Evolutionary conservation across 2,329 filamentous ascomycete species (phyloP).

Genomic region (Pleoardoris graminearum): DNA sequence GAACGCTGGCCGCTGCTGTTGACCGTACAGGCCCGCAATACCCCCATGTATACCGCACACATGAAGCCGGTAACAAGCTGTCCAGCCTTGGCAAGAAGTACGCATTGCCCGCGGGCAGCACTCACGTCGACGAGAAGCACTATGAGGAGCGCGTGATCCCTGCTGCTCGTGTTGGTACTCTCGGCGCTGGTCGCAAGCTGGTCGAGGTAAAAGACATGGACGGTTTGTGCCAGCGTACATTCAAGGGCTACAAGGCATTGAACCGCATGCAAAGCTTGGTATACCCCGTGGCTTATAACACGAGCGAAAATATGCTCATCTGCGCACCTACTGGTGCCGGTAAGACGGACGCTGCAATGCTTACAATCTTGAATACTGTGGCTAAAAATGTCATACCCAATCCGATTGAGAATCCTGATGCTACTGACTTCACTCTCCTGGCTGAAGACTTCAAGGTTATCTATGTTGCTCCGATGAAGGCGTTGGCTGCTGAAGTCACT

Average conservation of each 20-base stretch:
- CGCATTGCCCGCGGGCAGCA: slow-evolving; percentile 74
- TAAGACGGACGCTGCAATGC: slow-evolving; percentile 98
- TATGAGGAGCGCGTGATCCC: slow-evolving; percentile 92
- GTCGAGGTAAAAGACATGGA: slow-evolving; percentile 82
- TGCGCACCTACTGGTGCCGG: slow-evolving; percentile 97
- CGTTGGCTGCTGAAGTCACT: slow-evolving; percentile 92
- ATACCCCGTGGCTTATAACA: slow-evolving; percentile 92
- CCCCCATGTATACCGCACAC: slow-evolving; percentile 87
- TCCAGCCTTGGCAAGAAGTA: slow-evolving; percentile 81
- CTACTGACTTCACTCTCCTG: slow-evolving; percentile 79
- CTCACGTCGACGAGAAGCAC: slow-evolving; percentile 70
- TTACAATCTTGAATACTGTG: slow-evolving; percentile 89
- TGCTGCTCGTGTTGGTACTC: slow-evolving; percentile 74
- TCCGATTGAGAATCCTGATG: slow-evolving; percentile 72
- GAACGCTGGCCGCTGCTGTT: slow-evolving; percentile 70
- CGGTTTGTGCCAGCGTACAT: slow-evolving; percentile 85
- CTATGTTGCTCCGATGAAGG: slow-evolving; percentile 99
- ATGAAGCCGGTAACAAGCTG: slow-evolving; percentile 83
- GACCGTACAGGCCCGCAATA: slow-evolving; percentile 74
- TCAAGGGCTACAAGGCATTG: slow-evolving; percentile 88
- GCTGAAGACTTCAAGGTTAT: slow-evolving; percentile 95
- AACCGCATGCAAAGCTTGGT: slow-evolving; percentile 99
- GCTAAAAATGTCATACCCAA: slow-evolving; percentile 82
- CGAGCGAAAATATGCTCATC: slow-evolving; percentile 97
- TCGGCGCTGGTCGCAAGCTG: slow-evolving; percentile 73